Percentiles rank a stretch among this genome's conserved stretches.
These are phyloP conservation scores for Podospora australis DNA, from an alignment of 495 filamentous ascomycete species.

Conservation along the genomic window DNA sequence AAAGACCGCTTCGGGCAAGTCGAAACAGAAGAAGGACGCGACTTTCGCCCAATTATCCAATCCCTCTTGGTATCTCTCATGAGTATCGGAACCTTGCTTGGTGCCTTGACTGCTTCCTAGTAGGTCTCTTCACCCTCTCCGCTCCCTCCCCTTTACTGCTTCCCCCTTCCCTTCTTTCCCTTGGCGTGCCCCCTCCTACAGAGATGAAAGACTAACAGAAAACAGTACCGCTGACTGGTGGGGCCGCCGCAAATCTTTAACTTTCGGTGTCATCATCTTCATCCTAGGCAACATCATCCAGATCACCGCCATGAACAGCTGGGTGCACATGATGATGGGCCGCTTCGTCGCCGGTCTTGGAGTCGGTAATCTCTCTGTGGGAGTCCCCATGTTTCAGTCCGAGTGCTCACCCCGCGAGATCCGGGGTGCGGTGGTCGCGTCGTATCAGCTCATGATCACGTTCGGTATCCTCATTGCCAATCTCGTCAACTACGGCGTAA, in stretches of 20 bases:
- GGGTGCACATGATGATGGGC: constrained; percentile 45
- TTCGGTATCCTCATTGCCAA: constrained; percentile 69
- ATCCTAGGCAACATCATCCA: constrained; percentile 50
- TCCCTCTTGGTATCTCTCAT: constrained; percentile 43
- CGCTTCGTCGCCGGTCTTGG: constrained; percentile 56
- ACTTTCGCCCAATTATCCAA: constrained; percentile 29
- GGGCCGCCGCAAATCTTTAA: constrained; percentile 34
- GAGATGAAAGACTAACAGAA: too few relatives aligned
- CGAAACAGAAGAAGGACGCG: constrained; percentile 17
- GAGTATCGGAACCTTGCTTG: constrained; percentile 35
- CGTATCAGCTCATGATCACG: constrained; percentile 75
- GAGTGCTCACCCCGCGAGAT: constrained; percentile 51
- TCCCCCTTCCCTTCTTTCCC: too few relatives aligned
- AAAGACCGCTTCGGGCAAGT: constrained; percentile 36
- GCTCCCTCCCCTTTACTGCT: too few relatives aligned
- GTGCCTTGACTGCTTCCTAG: constrained; percentile 32
- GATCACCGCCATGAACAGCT: constrained; percentile 40
- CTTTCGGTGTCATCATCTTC: constrained; percentile 32
- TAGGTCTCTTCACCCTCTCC: too few relatives aligned
- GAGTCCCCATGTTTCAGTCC: constrained; percentile 57
- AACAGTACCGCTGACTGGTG: constrained; percentile 29
- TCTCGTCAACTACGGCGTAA: constrained; percentile 55
- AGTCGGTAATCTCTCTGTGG: constrained; percentile 57
- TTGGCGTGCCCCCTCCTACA: too few relatives aligned
- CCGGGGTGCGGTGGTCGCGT: constrained; percentile 51